phyloP scores from a whole-genome alignment of 176 grass and related monocot species.

The Tuctoria greenei region DNA sequence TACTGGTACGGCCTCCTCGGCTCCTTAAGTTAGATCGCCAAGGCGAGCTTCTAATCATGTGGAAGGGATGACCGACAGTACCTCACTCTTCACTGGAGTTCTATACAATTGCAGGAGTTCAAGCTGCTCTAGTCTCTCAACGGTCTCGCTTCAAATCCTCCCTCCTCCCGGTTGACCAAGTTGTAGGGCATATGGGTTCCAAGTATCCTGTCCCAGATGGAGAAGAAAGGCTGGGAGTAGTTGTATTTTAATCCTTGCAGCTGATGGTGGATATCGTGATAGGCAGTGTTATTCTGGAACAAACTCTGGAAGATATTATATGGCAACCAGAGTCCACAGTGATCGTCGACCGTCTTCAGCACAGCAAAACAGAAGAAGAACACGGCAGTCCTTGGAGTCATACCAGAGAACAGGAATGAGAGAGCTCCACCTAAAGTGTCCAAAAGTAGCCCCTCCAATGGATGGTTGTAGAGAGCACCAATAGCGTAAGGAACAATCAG shows the following conservation, averaged over 20 bases:
- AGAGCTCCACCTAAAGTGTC: slow-evolving; percentile 84
- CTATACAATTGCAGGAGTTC: slow-evolving; percentile 35
- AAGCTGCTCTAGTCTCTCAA: slow-evolving; percentile 41
- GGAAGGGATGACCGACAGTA: slow-evolving; percentile 14
- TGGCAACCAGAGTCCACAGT: slow-evolving; percentile 81
- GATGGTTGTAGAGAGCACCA: slow-evolving; percentile 93
- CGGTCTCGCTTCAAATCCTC: slow-evolving; percentile 70
- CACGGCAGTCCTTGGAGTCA: slow-evolving; percentile 69
- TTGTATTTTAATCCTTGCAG: slow-evolving; percentile 82
- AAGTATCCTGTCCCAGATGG: slow-evolving; percentile 70
- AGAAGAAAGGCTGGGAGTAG: slow-evolving; percentile 89
- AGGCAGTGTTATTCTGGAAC: slow-evolving; percentile 87
- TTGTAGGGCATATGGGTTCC: slow-evolving; percentile 76
- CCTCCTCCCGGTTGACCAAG: slow-evolving; percentile 62
- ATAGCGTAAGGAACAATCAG: slow-evolving; percentile 82
- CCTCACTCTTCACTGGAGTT: slow-evolving; percentile 3
- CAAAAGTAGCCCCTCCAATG: slow-evolving; percentile 81
- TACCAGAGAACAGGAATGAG: slow-evolving; percentile 75
- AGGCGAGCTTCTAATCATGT: slow-evolving; percentile 17
- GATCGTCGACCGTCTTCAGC: slow-evolving; percentile 71
- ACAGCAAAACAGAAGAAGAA: slow-evolving; percentile 88
- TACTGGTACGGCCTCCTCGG: slow-evolving; percentile 15
- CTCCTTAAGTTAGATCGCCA: slow-evolving; percentile 26
- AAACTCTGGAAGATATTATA: slow-evolving; percentile 71
- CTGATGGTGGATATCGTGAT: slow-evolving; percentile 92